Percentiles rank a stretch among this genome's conserved stretches.
Evolutionary conservation across 164 flowering plant genomes (phyloP).

Genomic region (Litsea cubeba): DNA sequence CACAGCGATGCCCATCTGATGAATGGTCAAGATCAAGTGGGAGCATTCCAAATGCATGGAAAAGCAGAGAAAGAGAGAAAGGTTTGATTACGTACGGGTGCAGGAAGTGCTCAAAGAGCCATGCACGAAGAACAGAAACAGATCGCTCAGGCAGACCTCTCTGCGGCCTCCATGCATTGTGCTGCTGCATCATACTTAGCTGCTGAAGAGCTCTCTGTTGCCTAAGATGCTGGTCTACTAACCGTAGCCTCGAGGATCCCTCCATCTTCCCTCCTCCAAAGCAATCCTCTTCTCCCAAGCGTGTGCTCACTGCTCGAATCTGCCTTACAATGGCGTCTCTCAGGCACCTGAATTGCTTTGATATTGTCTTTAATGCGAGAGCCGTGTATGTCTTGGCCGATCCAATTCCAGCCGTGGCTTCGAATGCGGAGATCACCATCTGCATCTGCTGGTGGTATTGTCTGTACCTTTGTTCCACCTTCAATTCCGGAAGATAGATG

Average conservation of each 20-base stretch:
- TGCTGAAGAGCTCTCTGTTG: constrained; percentile 92
- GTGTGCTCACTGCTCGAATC: constrained; percentile 52
- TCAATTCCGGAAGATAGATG: background rate
- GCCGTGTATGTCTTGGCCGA: constrained; percentile 90
- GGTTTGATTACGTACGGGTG: constrained; percentile 66
- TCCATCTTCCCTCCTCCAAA: constrained; percentile 23
- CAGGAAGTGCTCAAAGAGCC: constrained; percentile 98
- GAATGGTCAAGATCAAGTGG: background rate
- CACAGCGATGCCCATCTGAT: background rate
- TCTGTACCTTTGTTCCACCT: constrained; percentile 96
- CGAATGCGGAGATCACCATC: constrained; percentile 69
- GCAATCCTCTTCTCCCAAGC: constrained; percentile 73
- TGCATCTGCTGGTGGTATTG: constrained; percentile 98
- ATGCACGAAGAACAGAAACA: constrained; percentile 95
- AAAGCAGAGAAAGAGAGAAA: background rate
- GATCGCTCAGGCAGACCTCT: constrained; percentile 93
- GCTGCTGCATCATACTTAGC: constrained; percentile 86
- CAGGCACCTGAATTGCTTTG: constrained; percentile 85
- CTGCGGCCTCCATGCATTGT: constrained; percentile 99
- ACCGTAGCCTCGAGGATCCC: constrained; percentile 62
- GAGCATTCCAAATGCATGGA: no score
- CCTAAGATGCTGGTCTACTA: constrained; percentile 75
- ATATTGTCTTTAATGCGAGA: constrained; percentile 82
- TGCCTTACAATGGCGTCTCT: constrained; percentile 78
- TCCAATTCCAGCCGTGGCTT: constrained; percentile 80